phyloP scores from a whole-genome alignment of 83 land plant genomes.

The Thuja plicata region DNA sequence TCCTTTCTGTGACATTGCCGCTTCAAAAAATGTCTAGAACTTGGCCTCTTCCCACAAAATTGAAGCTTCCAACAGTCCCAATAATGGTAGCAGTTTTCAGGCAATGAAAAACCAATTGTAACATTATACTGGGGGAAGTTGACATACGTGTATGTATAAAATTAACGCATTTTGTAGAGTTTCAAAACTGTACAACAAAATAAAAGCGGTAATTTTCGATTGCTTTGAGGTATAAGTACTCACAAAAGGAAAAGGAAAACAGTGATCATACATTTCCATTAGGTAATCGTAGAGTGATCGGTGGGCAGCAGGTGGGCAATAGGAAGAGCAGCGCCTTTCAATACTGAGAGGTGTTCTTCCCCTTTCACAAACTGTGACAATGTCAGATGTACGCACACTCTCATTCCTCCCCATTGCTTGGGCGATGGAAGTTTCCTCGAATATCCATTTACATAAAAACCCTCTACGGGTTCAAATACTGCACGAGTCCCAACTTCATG shows the following conservation, averaged over 20 bases:
- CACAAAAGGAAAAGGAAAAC: background rate
- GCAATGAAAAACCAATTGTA: too few relatives aligned
- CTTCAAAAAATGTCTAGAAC: too few relatives aligned
- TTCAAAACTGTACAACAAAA: background rate
- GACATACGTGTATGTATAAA: background rate
- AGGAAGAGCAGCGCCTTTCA: background rate
- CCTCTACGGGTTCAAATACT: background rate
- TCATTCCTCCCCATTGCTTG: background rate
- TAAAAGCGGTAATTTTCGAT: background rate
- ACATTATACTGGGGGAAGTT: too few relatives aligned
- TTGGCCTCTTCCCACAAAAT: too few relatives aligned
- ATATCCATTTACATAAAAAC: background rate
- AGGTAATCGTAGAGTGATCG: background rate
- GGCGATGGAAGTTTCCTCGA: background rate
- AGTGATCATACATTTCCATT: too few relatives aligned
- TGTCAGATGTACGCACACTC: background rate
- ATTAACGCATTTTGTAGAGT: background rate
- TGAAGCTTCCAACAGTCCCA: too few relatives aligned
- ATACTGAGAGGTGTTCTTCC: background rate
- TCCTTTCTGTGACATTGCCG: too few relatives aligned
- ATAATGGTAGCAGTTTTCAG: too few relatives aligned
- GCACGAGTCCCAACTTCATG: background rate
- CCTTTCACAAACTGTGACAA: background rate
- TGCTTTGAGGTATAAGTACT: background rate
- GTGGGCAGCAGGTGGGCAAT: background rate